phyloP scores from a whole-genome alignment of 768 basidiomycete genomes.

The Naganishia randhawae region DNA sequence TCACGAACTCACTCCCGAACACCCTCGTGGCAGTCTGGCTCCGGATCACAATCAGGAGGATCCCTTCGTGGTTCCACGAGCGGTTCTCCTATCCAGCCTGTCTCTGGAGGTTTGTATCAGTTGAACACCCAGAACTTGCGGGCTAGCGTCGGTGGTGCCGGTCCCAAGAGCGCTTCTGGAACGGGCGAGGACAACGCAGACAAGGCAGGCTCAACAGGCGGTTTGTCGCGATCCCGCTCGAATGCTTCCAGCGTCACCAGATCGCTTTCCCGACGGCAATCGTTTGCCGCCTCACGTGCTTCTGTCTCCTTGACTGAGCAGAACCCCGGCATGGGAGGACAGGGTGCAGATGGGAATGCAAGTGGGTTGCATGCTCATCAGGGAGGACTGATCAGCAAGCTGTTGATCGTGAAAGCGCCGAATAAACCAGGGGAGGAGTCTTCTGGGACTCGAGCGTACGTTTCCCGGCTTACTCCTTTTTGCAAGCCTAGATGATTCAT shows the following conservation, averaged over 20 bases:
- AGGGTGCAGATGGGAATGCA: background rate
- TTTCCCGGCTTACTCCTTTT: background rate
- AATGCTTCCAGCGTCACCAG: slow-evolving; percentile 25
- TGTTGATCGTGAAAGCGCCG: slow-evolving; percentile 48
- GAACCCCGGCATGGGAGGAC: background rate
- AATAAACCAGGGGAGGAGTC: background rate
- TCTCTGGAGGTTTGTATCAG: background rate
- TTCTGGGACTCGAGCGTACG: background rate
- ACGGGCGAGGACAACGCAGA: background rate
- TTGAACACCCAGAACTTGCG: background rate
- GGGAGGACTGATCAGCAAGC: slow-evolving; percentile 37
- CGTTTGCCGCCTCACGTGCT: slow-evolving; percentile 3
- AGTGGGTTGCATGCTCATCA: background rate
- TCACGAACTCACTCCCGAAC: slow-evolving; percentile 19
- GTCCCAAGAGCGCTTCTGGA: background rate
- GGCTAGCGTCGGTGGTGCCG: background rate
- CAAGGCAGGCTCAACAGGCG: slow-evolving; percentile 11
- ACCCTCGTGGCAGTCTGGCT: slow-evolving; percentile 6
- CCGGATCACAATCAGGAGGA: slow-evolving; percentile 20
- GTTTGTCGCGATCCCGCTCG: slow-evolving; percentile 5
- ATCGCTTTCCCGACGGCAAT: slow-evolving; percentile 14
- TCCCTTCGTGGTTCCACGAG: background rate
- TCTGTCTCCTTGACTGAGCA: background rate
- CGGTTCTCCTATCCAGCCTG: background rate
- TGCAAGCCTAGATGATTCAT: background rate